Evolutionary conservation across 2,329 filamentous ascomycete genomes (phyloP).

Genomic region (Coniella lustricola): DNA sequence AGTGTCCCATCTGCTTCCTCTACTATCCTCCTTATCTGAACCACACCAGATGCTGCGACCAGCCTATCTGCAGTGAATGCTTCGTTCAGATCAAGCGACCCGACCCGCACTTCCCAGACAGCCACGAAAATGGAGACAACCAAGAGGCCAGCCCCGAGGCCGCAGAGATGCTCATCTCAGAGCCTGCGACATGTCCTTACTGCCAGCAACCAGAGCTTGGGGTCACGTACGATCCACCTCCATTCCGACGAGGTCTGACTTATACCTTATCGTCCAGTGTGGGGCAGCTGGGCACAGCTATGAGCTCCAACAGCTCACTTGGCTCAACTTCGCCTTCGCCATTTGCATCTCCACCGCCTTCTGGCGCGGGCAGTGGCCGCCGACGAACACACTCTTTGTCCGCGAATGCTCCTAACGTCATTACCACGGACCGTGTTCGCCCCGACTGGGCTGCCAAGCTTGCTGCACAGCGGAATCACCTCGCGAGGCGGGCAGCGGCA

Average conservation of each 20-base stretch:
- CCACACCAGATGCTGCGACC: conserved; percentile 88
- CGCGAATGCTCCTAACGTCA: conserved; percentile 74
- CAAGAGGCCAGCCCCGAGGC: conserved; percentile 39
- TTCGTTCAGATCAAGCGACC: conserved; percentile 97
- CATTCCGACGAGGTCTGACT: conserved; percentile 75
- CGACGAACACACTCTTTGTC: conserved; percentile 59
- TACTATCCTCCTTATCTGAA: conserved; percentile 95
- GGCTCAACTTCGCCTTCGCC: conserved; percentile 33
- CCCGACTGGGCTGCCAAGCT: conserved; percentile 94
- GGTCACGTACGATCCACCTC: conserved; percentile 85
- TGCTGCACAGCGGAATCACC: conserved; percentile 74
- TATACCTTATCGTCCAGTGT: conserved; percentile 50
- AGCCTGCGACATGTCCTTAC: conserved; percentile 88
- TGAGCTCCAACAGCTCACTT: conserved; percentile 81
- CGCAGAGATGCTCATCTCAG: conserved; percentile 70
- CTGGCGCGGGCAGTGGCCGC: conserved; percentile 29
- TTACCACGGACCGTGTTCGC: conserved; percentile 86
- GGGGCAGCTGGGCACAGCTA: conserved; percentile 57
- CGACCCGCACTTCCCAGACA: conserved; percentile 83
- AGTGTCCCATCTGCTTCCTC: conserved; percentile 95
- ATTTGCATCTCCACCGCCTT: conserved; percentile 26
- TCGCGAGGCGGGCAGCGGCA: conserved; percentile 78
- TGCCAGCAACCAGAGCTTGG: conserved; percentile 94
- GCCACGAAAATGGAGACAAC: conserved; percentile 44
- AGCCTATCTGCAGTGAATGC: conserved; percentile 95